These are phyloP conservation scores for Sugiyamaella mastotermitis DNA, from an alignment of 805 yeast species.

Conservation along the genomic window DNA sequence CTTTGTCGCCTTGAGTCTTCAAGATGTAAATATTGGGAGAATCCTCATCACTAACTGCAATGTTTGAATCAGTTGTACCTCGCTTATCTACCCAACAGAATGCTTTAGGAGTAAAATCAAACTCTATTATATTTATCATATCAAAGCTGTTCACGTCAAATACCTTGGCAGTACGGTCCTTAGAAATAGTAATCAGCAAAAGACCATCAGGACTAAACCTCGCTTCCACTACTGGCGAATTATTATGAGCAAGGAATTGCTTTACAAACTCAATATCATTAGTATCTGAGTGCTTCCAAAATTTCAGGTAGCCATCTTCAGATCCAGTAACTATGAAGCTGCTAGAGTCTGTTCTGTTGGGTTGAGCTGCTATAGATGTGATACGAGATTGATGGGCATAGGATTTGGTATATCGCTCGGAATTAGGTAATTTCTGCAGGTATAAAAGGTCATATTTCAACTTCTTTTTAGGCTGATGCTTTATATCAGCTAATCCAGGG, in stretches of 20 bases:
- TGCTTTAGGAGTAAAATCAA: constrained; percentile 25
- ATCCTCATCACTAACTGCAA: constrained; percentile 20
- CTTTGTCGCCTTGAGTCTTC: constrained; percentile 19
- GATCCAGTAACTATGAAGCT: constrained; percentile 28
- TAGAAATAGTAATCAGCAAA: constrained; percentile 26
- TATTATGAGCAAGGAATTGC: constrained; percentile 25
- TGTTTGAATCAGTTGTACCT: constrained; percentile 5
- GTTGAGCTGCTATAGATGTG: constrained; percentile 1
- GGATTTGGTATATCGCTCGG: constrained; percentile 33
- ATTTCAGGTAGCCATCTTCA: constrained; percentile 32
- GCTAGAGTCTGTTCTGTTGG: constrained; percentile 4
- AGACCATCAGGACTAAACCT: constrained; percentile 21
- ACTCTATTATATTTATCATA: constrained; percentile 31
- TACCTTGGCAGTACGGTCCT: constrained; percentile 23
- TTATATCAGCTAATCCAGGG: constrained; percentile 6
- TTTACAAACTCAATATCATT: constrained; percentile 30
- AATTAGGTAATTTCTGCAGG: constrained; percentile 7
- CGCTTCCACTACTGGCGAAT: constrained; percentile 15
- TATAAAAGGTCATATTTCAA: constrained; percentile 7
- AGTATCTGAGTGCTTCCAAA: constrained; percentile 27
- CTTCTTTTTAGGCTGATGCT: constrained; percentile 1
- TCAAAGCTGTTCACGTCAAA: constrained; percentile 34
- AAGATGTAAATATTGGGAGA: constrained; percentile 19
- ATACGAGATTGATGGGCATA: constrained; percentile 11
- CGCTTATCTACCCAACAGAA: constrained; percentile 22